phyloP scores from a whole-genome alignment of 1,139 yeast species.

The Hyphopichia wangnamkhiaoensis region DNA sequence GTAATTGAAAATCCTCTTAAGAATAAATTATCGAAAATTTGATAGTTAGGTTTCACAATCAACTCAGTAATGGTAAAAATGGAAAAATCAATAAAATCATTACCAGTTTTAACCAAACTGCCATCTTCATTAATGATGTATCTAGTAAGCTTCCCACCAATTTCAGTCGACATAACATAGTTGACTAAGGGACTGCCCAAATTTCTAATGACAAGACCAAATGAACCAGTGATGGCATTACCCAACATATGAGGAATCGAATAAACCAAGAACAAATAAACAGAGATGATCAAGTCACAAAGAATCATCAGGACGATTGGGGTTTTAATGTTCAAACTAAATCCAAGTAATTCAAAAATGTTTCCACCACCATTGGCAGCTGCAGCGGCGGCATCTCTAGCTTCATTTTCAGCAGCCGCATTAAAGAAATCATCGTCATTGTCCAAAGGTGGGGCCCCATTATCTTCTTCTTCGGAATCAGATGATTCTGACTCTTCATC shows the following conservation, averaged over 20 bases:
- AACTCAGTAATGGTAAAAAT: slow-evolving; percentile 10
- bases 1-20: not conserved
- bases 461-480: slow-evolving; percentile 2
- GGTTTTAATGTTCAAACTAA: slow-evolving; percentile 34
- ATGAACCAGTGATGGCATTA: slow-evolving; percentile 22
- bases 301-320: slow-evolving; percentile 38
- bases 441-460: no score
- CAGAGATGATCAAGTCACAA: slow-evolving; percentile 44
- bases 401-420: slow-evolving; percentile 12
- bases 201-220: slow-evolving; percentile 9
- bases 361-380: slow-evolving; percentile 22
- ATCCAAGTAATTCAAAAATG: slow-evolving; percentile 38
- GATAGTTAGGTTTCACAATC: slow-evolving; percentile 19
- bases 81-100: slow-evolving; percentile 13
- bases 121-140: not conserved
- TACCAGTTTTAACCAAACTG: slow-evolving; percentile 8
- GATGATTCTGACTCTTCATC: not conserved
- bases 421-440: slow-evolving; percentile 9
- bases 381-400: slow-evolving; percentile 12
- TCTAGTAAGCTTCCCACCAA: not conserved
- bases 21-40: slow-evolving; percentile 20
- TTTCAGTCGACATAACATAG: not conserved
- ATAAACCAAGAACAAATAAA: slow-evolving; percentile 49
- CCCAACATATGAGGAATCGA: slow-evolving; percentile 59
- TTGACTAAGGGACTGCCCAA: not conserved